Evolutionary conservation across 2,329 filamentous ascomycete species (phyloP).

Genomic region (Dactylella cylindrospora): DNA sequence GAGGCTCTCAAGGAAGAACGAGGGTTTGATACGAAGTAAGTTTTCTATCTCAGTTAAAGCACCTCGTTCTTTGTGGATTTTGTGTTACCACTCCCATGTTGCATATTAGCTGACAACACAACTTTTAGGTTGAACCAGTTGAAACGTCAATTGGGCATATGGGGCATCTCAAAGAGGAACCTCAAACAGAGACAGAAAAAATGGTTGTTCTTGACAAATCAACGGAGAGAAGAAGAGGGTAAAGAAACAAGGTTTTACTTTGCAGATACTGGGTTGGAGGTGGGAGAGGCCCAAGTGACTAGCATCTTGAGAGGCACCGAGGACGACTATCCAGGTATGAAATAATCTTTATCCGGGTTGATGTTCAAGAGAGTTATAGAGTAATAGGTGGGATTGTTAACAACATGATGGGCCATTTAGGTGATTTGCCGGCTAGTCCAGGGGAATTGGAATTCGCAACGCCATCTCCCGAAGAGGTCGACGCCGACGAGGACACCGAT

Average conservation of each 20-base stretch:
- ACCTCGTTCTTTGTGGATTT: background rate
- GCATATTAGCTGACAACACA: slow-evolving; percentile 18
- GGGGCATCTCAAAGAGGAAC: slow-evolving; percentile 28
- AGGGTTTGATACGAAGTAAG: slow-evolving; percentile 26
- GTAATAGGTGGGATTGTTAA: too few relatives aligned
- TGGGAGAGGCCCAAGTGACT: slow-evolving; percentile 17
- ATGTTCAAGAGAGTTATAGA: too few relatives aligned
- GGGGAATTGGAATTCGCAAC: slow-evolving; percentile 21
- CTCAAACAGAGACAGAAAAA: slow-evolving; percentile 22
- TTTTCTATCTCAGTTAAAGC: too few relatives aligned
- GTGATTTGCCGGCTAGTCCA: slow-evolving; percentile 6
- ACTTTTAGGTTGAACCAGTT: slow-evolving; percentile 19
- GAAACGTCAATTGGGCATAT: slow-evolving; percentile 27
- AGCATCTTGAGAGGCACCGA: slow-evolving; percentile 9
- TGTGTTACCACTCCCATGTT: slow-evolving; percentile 3
- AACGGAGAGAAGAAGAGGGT: slow-evolving; percentile 4
- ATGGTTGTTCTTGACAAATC: slow-evolving; percentile 20
- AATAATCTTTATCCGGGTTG: background rate
- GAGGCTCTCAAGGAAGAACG: slow-evolving; percentile 9
- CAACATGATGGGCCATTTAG: background rate
- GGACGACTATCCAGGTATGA: slow-evolving; percentile 5
- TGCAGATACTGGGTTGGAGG: slow-evolving; percentile 12
- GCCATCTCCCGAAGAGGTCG: slow-evolving; percentile 6
- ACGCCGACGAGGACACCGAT: background rate
- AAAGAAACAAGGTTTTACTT: slow-evolving; percentile 29